Conservation (phyloP, 805 yeast species). For the Cyberlindnera maritima region DNA sequence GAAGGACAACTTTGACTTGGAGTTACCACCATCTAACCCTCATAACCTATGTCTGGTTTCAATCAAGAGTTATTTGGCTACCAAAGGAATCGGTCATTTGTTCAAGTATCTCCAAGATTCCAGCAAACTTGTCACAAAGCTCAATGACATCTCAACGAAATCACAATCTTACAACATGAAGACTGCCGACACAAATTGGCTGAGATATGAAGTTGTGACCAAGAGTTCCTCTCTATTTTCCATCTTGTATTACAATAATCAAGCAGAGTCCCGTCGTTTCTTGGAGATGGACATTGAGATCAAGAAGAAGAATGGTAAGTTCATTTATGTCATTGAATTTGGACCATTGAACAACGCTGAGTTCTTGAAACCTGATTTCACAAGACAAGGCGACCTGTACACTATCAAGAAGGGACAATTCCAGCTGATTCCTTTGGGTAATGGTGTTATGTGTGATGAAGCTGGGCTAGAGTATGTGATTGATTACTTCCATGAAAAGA, state of each 20-base stretch:
- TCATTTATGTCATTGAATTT: constrained; percentile 9
- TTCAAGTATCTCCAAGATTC: constrained; percentile 25
- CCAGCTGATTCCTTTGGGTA: constrained; percentile 13
- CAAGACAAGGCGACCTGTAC: constrained; percentile 6
- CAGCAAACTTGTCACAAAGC: constrained; percentile 18
- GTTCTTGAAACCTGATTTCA: constrained; percentile 9
- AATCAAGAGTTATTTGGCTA: constrained; percentile 22
- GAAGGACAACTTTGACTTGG: constrained; percentile 23
- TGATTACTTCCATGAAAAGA: constrained; percentile 17
- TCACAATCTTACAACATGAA: constrained; percentile 5
- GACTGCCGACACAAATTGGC: constrained; percentile 1
- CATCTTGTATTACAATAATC: constrained; percentile 19
- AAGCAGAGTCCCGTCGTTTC: constrained; percentile 1
- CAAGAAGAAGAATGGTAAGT: constrained; percentile 7
- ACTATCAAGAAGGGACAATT: constrained; percentile 4
- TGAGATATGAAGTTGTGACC: constrained; percentile 21
- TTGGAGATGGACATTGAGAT: constrained; percentile 18
- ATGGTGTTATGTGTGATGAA: constrained; percentile 17
- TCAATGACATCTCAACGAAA: constrained; percentile 12
- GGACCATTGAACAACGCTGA: constrained; percentile 3
- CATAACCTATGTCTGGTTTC: constrained; percentile 25
- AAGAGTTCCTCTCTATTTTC: constrained; percentile 20
- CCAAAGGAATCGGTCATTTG: constrained; percentile 20
- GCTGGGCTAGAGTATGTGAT: constrained; percentile 13
- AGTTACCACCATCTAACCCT: constrained; percentile 24